phyloP scores from a whole-genome alignment of 208 protist species.

The Leishmania tropica region DNA sequence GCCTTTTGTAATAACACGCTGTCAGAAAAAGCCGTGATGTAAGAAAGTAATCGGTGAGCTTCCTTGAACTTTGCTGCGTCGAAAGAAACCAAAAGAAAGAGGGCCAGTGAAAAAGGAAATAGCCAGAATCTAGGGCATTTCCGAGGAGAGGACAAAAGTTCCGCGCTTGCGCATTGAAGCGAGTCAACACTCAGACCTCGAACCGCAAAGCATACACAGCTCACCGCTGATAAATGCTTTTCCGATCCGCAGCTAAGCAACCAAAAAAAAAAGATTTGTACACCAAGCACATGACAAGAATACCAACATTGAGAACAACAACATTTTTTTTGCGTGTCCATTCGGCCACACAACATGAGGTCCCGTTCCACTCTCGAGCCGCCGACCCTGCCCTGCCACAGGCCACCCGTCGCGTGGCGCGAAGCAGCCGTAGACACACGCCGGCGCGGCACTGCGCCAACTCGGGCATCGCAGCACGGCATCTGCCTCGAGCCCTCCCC shows the following conservation, averaged over 20 bases:
- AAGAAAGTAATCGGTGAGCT: not conserved
- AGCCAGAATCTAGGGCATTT: not conserved
- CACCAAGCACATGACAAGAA: constrained; percentile 14
- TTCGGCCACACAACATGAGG: not conserved
- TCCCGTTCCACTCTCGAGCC: not conserved
- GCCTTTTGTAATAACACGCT: not conserved
- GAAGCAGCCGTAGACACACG: not conserved
- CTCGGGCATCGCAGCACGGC: not conserved
- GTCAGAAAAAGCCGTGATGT: not conserved
- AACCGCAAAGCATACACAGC: not conserved
- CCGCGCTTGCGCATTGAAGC: not conserved
- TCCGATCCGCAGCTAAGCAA: not conserved
- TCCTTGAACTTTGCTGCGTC: not conserved
- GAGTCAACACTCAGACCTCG: not conserved
- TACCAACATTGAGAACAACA: not conserved
- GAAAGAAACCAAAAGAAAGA: not conserved
- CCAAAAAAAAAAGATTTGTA: constrained; percentile 4
- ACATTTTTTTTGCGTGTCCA: not conserved
- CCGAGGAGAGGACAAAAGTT: not conserved
- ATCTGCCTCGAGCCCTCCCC: not conserved
- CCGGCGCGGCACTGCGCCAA: not conserved
- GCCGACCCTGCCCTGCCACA: no score
- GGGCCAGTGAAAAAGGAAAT: not conserved
- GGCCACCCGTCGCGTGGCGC: not conserved
- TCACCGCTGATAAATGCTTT: no score